phyloP scores from a whole-genome alignment of 441 rosid species.

The Viola pubescens region DNA sequence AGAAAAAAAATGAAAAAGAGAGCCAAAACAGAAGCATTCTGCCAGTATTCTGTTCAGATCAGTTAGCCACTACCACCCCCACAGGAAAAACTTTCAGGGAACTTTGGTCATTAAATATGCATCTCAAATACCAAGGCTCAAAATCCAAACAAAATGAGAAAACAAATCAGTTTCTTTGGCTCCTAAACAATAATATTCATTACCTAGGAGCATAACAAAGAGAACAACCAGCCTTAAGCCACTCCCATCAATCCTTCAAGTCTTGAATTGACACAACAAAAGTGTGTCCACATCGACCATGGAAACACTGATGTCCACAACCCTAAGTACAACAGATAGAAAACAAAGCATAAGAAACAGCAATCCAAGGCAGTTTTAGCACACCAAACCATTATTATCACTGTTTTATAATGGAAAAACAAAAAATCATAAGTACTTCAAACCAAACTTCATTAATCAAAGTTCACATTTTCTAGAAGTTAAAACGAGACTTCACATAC shows the following conservation, averaged over 20 bases:
- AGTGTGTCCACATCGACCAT: background rate
- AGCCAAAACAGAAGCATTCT: background rate
- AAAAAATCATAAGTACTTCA: background rate
- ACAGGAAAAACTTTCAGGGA: no score
- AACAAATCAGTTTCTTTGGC: background rate
- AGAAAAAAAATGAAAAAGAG: background rate
- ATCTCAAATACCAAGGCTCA: no score
- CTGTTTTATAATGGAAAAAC: background rate
- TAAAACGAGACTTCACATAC: background rate
- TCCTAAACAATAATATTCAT: background rate
- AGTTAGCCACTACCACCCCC: no score
- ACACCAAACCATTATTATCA: background rate
- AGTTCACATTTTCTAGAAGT: background rate
- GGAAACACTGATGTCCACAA: constrained; percentile 9
- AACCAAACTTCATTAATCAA: background rate
- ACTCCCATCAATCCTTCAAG: constrained; percentile 5
- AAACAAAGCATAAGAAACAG: background rate
- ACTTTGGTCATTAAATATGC: no score
- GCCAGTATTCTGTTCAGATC: no score
- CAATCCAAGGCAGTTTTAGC: background rate
- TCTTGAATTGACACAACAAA: background rate
- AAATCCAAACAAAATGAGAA: background rate
- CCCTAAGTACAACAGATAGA: background rate
- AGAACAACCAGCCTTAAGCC: constrained; percentile 1
- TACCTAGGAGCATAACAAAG: background rate